Percentiles rank a stretch among this genome's conserved stretches.
Conservation (phyloP, 176 grass and related monocot genomes). For the Triticum timopheevii region DNA sequence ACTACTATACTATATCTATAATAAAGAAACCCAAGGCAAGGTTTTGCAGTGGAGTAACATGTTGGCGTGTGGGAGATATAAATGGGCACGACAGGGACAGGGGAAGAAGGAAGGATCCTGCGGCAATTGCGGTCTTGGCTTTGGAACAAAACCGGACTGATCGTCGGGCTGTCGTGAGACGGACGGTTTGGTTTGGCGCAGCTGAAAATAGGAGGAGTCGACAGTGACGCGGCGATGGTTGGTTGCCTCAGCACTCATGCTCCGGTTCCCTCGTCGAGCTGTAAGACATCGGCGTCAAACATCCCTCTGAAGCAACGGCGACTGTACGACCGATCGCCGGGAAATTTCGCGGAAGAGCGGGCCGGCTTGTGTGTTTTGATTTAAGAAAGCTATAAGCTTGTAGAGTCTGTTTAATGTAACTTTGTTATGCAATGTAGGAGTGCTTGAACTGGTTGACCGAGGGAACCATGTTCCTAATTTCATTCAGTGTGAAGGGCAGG, state of each 20-base stretch:
- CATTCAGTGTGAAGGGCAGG: not conserved
- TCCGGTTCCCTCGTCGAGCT: not conserved
- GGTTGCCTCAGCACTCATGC: not conserved
- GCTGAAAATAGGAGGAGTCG: not conserved
- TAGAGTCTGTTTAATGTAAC: not conserved
- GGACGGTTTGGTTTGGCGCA: conserved; percentile 11
- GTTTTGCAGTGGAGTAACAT: not conserved
- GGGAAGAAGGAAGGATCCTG: not conserved
- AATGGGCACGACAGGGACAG: not conserved
- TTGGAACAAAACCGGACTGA: conserved; percentile 11
- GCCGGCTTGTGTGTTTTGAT: no score
- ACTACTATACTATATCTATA: no score
- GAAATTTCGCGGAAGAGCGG: not conserved
- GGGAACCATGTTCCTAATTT: not conserved
- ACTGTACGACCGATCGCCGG: not conserved
- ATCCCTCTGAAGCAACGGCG: not conserved
- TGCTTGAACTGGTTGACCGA: no score
- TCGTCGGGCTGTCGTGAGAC: conserved; percentile 15
- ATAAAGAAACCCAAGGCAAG: not conserved
- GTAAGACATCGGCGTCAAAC: not conserved
- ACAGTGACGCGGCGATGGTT: not conserved
- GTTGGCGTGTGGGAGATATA: no score
- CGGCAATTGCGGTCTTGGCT: not conserved
- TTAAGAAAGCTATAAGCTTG: no score
- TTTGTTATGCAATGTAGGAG: not conserved